Evolutionary conservation across 768 basidiomycete genomes (phyloP).

Genomic region (Pulveroboletus sp.): DNA sequence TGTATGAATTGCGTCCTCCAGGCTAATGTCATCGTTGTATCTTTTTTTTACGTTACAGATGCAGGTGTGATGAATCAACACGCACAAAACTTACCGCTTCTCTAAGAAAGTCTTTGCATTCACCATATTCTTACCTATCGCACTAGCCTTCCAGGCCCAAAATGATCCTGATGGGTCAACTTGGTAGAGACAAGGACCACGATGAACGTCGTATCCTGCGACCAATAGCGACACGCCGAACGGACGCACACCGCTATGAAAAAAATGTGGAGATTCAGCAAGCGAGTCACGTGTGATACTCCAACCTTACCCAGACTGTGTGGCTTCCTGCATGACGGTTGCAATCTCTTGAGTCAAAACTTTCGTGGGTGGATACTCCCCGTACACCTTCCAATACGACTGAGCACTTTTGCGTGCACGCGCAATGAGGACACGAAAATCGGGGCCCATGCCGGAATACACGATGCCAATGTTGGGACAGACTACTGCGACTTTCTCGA

Average conservation of each 20-base stretch:
- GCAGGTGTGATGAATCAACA: slow-evolving; percentile 21
- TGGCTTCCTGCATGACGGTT: slow-evolving; percentile 97
- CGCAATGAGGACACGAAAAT: slow-evolving; percentile 90
- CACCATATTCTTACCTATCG: slow-evolving; percentile 99
- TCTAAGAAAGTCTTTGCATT: slow-evolving; percentile 99
- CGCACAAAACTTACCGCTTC: slow-evolving; percentile 68
- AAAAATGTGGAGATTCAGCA: slow-evolving; percentile 30
- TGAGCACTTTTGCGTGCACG: slow-evolving; percentile 97
- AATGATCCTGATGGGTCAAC: slow-evolving; percentile 98
- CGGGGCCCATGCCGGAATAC: slow-evolving; percentile 99
- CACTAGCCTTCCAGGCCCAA: slow-evolving; percentile 99
- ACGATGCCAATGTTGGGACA: slow-evolving; percentile 99
- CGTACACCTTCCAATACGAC: slow-evolving; percentile 99
- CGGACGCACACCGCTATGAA: slow-evolving; percentile 90
- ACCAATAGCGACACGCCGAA: slow-evolving; percentile 97
- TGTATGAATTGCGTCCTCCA: slow-evolving; percentile 98
- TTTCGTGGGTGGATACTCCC: slow-evolving; percentile 95
- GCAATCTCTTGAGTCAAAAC: slow-evolving; percentile 97
- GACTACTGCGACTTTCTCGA: slow-evolving; percentile 95
- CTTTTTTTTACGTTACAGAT: slow-evolving; percentile 53
- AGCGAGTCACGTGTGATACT: slow-evolving; percentile 19
- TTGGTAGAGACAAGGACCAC: slow-evolving; percentile 97
- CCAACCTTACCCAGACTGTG: slow-evolving; percentile 85
- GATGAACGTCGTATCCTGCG: slow-evolving; percentile 91
- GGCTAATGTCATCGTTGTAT: slow-evolving; percentile 98